Conservation (phyloP, 305 asterid species). For the Rubia balearica region DNA sequence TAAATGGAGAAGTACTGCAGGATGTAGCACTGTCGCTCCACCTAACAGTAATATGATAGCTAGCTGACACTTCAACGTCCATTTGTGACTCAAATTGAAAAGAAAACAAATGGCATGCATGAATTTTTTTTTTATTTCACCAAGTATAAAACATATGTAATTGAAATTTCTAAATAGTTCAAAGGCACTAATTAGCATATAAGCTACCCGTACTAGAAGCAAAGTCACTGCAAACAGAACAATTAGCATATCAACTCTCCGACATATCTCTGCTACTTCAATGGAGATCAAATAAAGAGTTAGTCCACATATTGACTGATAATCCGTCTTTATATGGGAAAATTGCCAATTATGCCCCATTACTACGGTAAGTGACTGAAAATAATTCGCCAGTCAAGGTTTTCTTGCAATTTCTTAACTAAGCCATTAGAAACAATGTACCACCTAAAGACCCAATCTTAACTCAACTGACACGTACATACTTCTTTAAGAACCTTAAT, state of each 20-base stretch:
- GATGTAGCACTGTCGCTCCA: not conserved
- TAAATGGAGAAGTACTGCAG: not conserved
- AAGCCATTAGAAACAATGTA: not conserved
- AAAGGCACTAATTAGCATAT: not conserved
- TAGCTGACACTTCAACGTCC: not conserved
- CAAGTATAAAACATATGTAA: not conserved
- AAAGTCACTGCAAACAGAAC: slow-evolving; percentile 1
- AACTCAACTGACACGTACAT: not conserved
- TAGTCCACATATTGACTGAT: not conserved
- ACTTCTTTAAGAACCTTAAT: slow-evolving; percentile 2
- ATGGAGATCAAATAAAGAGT: not conserved
- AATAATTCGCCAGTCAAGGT: not conserved
- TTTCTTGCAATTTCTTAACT: not conserved
- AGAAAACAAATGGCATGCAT: not conserved
- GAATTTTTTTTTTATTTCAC: not conserved
- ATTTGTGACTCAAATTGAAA: not conserved
- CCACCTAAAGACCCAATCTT: not conserved
- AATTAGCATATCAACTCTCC: not conserved
- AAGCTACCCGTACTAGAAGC: not conserved
- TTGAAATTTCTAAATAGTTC: not conserved
- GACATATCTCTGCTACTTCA: slow-evolving; percentile 4
- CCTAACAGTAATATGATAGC: not conserved
- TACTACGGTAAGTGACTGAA: not conserved
- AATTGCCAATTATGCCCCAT: not conserved
- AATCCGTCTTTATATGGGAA: not conserved